Percentiles rank a stretch among this genome's conserved stretches.
These are phyloP conservation scores for Ogataea degrootiae DNA, from an alignment of 805 yeast genomes.

Conservation along the genomic window DNA sequence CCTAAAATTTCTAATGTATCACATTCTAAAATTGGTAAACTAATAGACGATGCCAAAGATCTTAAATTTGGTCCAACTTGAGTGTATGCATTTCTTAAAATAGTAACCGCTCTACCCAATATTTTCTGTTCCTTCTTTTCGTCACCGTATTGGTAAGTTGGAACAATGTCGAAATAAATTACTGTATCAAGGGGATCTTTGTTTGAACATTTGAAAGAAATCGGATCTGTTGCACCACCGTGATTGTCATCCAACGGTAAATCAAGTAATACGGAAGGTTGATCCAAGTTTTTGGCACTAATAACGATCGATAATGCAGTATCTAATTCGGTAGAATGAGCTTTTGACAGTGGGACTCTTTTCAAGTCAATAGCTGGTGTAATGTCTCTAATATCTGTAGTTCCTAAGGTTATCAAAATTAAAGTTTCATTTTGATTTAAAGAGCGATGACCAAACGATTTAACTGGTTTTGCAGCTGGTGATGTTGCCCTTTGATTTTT, in stretches of 20 bases:
- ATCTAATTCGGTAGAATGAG: constrained; percentile 78
- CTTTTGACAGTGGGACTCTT: constrained; percentile 69
- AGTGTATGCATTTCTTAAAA: constrained; percentile 56
- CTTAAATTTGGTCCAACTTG: constrained; percentile 64
- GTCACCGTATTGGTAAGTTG: constrained; percentile 58
- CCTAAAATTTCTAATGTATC: constrained; percentile 75
- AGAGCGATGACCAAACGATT: constrained; percentile 81
- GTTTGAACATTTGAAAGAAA: constrained; percentile 59
- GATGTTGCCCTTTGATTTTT: constrained; percentile 18
- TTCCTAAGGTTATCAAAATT: constrained; percentile 79
- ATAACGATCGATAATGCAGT: constrained; percentile 79
- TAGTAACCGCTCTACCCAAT: constrained; percentile 81
- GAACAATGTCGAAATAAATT: constrained; percentile 80
- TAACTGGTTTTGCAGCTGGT: constrained; percentile 50
- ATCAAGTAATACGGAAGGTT: constrained; percentile 59
- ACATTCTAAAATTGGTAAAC: constrained; percentile 73
- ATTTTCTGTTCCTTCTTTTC: constrained; percentile 33
- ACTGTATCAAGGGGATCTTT: constrained; percentile 47
- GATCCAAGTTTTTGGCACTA: constrained; percentile 40
- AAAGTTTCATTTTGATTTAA: constrained; percentile 60
- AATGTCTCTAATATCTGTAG: constrained; percentile 67
- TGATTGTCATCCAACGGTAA: constrained; percentile 79
- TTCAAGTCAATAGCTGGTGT: constrained; percentile 62
- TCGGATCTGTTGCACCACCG: constrained; percentile 66
- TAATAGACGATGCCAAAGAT: constrained; percentile 59